A percentile compares a stretch with the other conserved stretches of the same genome.
These are phyloP conservation scores for Eucalyptus brandiana DNA, from an alignment of 345 rosid genomes.

Conservation along the genomic window DNA sequence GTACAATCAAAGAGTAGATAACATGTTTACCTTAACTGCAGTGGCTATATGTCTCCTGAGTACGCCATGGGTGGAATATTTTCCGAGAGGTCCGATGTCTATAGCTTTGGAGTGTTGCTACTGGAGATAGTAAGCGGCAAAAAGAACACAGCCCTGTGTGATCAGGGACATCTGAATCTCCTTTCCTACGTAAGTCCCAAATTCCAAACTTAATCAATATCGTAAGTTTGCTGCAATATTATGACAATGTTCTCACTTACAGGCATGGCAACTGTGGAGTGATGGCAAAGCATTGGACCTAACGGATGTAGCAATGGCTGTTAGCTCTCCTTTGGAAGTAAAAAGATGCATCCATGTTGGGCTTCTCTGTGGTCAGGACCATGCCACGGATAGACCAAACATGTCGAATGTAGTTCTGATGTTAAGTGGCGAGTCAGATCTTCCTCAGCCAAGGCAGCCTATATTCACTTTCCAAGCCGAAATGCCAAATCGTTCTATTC, in stretches of 20 bases:
- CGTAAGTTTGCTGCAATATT: not conserved
- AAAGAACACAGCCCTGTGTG: not conserved
- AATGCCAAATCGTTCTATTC: no score
- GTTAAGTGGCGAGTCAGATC: not conserved
- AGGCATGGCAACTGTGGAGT: not conserved
- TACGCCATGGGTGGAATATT: not conserved
- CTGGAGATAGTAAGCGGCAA: conserved; percentile 4
- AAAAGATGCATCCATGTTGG: conserved; percentile 10
- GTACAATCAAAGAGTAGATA: no score
- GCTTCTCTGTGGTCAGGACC: conserved; percentile 14
- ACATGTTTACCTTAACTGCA: no score
- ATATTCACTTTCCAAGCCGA: no score
- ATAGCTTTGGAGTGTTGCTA: conserved; percentile 3
- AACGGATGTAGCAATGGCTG: not conserved
- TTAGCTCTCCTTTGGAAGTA: not conserved
- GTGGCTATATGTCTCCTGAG: conserved; percentile 8
- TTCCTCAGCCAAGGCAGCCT: not conserved
- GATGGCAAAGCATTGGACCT: not conserved
- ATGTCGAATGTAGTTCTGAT: not conserved
- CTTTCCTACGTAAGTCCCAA: not conserved
- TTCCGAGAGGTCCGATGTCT: not conserved
- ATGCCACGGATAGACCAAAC: conserved; percentile 3
- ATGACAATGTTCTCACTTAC: not conserved
- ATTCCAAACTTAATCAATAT: not conserved
- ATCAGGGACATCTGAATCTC: not conserved